Base-by-base conservation (phyloP, 2,329 filamentous ascomycete genomes). In the Pyricularia grisea region DNA sequence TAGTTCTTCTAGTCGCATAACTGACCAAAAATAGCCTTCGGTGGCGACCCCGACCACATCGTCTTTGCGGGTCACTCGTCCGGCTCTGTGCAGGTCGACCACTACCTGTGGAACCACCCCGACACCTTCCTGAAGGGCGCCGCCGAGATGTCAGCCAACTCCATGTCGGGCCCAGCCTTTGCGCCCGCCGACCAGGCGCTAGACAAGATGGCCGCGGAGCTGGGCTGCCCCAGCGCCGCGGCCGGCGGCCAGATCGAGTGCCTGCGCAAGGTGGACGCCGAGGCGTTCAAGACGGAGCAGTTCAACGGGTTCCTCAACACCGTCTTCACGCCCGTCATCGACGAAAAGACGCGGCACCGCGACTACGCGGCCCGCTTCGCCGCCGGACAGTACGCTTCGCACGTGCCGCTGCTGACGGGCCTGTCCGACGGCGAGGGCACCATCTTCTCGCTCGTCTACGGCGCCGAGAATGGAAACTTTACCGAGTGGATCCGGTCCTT, bases 81-180 rank as follows among this genome's bases (percentile, higher is more conserved):
- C 64, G 64, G 64, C 64, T 66, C 64, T 31, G 12, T 66, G 27
- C 64, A 66, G 64, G 64, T 66, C 31, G 64, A 66, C 64, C 30
- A 66, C 64, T 66, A 66, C 64, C 64, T 66, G 27, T 66, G 64
- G 64, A 66, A 66, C 64, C 64, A 66, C 64, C 64, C 64, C 9
- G 64, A 66, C 64, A 66, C 64, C 64, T 66, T 66, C 31, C 25
- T 66, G 9, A 66, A 66, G 64, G 64, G 64, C 20, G 64, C 64
- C 20, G 64, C 31, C 20, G 30, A 66, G 23, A 66, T 66, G 64
- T 66, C 64, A 4, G 64, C 64, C 31, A 66, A 66, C 31, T n/a
- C 31, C 64, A 66, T 66, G 64, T 66, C 64, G 1, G 64, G 64
- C 28, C 64, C 64, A 6, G 64, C 64, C 31, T 66, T 33, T 20